A percentile compares a stretch with the other conserved stretches of the same genome.
Conservation (phyloP, 2,329 filamentous ascomycete genomes). For the Leptographium lundbergii region DNA sequence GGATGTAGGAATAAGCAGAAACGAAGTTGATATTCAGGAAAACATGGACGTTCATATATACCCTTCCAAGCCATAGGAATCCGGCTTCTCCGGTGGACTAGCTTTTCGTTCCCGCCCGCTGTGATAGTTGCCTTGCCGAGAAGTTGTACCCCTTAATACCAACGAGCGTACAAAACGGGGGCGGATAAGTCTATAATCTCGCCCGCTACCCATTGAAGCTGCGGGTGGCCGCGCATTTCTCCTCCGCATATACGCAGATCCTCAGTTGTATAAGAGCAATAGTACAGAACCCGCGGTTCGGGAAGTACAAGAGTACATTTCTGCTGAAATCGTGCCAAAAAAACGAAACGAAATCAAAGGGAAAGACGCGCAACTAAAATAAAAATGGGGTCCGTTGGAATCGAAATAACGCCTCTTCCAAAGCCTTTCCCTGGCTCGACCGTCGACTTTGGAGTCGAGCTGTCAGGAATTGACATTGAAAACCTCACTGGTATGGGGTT, state of each 20-base stretch:
- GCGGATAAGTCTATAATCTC: not conserved
- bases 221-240: not conserved
- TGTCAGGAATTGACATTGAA: conserved; percentile 46
- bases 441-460: conserved; percentile 47
- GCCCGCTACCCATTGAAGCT: not conserved
- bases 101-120: not conserved
- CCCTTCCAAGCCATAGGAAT: not conserved
- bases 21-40: not conserved
- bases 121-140: not conserved
- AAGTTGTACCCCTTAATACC: not conserved
- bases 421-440: conserved; percentile 5
- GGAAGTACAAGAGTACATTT: too few species aligned
- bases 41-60: not conserved
- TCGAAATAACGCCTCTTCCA: conserved; percentile 4
- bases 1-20: too few species aligned
- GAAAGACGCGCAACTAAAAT: not conserved
- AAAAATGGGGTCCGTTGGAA: conserved; percentile 9
- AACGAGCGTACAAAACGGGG: too few species aligned
- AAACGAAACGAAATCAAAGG: not conserved
- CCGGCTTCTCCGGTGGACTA: not conserved
- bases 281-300: too few species aligned
- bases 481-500: conserved; percentile 41
- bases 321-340: too few species aligned
- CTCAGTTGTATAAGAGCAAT: not conserved
- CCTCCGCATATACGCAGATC: not conserved